These are phyloP conservation scores for Ilyonectria mors-panacis DNA, from an alignment of 2,329 filamentous ascomycete species.

Conservation along the genomic window DNA sequence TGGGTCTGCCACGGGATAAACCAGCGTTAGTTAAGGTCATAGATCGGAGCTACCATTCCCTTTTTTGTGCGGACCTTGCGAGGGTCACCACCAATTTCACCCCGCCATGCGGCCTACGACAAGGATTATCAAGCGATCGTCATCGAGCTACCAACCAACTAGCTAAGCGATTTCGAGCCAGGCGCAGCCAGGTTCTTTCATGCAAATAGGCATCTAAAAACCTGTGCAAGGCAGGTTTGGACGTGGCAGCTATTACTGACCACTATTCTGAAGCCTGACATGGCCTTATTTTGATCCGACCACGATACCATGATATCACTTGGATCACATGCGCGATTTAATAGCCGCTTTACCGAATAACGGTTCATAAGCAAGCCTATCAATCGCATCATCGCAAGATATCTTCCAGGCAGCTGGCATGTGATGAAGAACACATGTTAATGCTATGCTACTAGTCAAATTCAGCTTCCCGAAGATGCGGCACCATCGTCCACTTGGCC, in stretches of 20 bases:
- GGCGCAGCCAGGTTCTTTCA: neutral
- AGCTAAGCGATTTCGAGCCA: neutral
- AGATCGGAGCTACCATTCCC: neutral
- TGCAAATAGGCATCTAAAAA: neutral
- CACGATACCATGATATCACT: neutral
- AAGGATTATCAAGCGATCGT: neutral
- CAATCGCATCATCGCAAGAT: neutral
- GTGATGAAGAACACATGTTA: neutral
- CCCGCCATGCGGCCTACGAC: neutral
- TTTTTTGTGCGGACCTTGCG: conserved; percentile 3
- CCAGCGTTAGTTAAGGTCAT: neutral
- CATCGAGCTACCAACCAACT: neutral
- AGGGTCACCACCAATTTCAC: neutral
- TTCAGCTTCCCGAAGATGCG: neutral
- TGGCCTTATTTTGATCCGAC: neutral
- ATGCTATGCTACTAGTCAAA: neutral
- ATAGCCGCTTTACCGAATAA: neutral
- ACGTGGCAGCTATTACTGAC: neutral
- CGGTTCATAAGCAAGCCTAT: neutral
- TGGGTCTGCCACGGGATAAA: neutral
- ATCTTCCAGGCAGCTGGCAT: neutral
- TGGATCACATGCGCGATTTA: neutral
- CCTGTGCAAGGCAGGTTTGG: neutral
- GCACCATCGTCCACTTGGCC: neutral
- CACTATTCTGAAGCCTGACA: neutral